A percentile compares a stretch with the other conserved stretches of the same genome.
These are phyloP conservation scores for Ophiostoma quercus DNA, from an alignment of 2,329 filamentous ascomycete species.

Conservation along the genomic window DNA sequence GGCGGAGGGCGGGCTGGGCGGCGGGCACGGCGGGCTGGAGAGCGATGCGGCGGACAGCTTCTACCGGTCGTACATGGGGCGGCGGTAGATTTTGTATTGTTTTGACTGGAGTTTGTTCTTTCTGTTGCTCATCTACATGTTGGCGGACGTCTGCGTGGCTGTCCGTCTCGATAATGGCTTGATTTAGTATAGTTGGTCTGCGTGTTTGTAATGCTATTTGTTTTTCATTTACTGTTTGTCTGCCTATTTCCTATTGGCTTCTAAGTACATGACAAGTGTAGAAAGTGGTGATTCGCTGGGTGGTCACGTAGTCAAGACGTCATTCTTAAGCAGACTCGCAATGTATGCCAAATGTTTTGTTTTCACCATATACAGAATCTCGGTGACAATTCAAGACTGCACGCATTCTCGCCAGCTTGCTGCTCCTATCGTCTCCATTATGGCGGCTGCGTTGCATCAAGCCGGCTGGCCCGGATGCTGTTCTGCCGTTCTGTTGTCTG, in stretches of 20 bases:
- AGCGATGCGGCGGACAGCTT: slow-evolving; percentile 79
- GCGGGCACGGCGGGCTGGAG: slow-evolving; percentile 55
- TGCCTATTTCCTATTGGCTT: no score
- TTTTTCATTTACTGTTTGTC: no score
- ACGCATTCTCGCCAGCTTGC: no score
- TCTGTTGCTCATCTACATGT: neutral
- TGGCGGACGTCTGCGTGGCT: no score
- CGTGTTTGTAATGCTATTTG: neutral
- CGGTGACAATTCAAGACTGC: no score
- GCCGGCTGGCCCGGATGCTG: no score
- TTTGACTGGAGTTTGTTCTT: neutral
- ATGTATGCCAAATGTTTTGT: neutral
- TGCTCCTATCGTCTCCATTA: no score
- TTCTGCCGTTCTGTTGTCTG: no score
- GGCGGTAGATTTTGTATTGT: slow-evolving; percentile 45
- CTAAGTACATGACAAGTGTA: neutral
- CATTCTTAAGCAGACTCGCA: neutral
- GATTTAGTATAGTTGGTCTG: neutral
- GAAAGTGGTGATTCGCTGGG: neutral
- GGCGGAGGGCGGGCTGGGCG: slow-evolving; percentile 59
- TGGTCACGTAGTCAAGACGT: neutral
- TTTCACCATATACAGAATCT: neutral
- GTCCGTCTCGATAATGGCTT: no score
- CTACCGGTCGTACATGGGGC: slow-evolving; percentile 79
- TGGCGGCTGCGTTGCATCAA: no score